phyloP scores from a whole-genome alignment of 148 eudicot genomes.

The Heliamphora exappendiculata region DNA sequence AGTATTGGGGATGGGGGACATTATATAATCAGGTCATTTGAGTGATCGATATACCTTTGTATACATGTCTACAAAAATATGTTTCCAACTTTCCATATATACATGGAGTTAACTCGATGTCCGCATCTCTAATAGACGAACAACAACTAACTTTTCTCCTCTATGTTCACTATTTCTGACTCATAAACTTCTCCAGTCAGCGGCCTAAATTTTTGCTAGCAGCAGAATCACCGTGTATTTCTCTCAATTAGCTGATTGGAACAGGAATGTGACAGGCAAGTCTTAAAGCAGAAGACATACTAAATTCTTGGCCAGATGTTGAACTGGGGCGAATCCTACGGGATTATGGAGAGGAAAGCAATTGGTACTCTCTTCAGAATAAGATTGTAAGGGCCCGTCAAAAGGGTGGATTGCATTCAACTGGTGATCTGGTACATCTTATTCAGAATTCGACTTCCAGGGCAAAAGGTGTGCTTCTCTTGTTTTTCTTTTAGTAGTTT shows the following conservation, averaged over 20 bases:
- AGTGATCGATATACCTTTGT: not conserved
- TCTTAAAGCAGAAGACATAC: slow-evolving; percentile 84
- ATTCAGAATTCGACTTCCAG: slow-evolving; percentile 52
- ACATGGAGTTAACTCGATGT: not conserved
- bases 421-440: slow-evolving; percentile 64
- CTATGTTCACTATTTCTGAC: not conserved
- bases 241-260: slow-evolving; percentile 55
- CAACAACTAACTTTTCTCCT: not conserved
- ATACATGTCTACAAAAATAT: not conserved
- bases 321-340: slow-evolving; percentile 78
- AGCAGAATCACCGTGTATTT: slow-evolving; percentile 11
- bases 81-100: too few species aligned
- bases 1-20: too few species aligned
- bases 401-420: slow-evolving; percentile 75
- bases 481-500: not conserved
- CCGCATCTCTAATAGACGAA: not conserved
- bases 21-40: not conserved
- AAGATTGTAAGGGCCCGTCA: slow-evolving; percentile 74
- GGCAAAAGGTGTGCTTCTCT: slow-evolving; percentile 43
- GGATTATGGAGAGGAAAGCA: slow-evolving; percentile 97
- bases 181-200: not conserved
- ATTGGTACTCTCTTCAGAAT: slow-evolving; percentile 74
- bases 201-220: not conserved
- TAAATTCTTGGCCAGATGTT: slow-evolving; percentile 73
- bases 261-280: slow-evolving; percentile 83